phyloP scores from a whole-genome alignment of 1,284 basidiomycete species.

The Xerocomus nothofagi region DNA sequence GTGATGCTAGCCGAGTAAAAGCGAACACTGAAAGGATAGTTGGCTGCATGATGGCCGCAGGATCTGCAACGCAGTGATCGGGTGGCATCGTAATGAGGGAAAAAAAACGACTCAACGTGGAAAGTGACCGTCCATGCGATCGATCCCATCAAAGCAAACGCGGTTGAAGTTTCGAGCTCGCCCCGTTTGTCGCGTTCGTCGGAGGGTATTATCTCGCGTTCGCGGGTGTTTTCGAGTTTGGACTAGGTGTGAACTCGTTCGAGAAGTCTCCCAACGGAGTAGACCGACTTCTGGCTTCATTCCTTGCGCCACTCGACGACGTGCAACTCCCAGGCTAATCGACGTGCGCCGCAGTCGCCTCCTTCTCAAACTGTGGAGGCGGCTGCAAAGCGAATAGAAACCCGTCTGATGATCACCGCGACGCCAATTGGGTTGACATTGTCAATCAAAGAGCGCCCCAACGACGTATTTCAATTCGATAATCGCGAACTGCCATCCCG shows the following conservation, averaged over 20 bases:
- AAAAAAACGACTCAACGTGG: neutral
- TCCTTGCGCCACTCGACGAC: constrained; percentile 13
- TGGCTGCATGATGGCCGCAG: neutral
- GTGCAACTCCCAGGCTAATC: constrained; percentile 10
- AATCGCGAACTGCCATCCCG: no score
- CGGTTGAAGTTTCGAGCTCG: neutral
- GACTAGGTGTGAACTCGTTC: neutral
- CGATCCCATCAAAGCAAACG: constrained; percentile 1
- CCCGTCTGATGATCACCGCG: constrained; percentile 12
- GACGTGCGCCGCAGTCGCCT: neutral
- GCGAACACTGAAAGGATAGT: neutral
- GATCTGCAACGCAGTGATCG: neutral
- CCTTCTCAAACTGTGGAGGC: constrained; percentile 1
- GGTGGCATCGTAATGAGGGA: neutral
- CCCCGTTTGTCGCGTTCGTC: constrained; percentile 3
- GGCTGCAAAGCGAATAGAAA: neutral
- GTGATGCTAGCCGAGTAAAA: neutral
- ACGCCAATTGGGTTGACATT: constrained; percentile 2
- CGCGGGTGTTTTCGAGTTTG: constrained; percentile 13
- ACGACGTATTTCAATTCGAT: constrained; percentile 1
- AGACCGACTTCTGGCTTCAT: constrained; percentile 6
- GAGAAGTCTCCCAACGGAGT: constrained; percentile 6
- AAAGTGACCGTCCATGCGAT: neutral
- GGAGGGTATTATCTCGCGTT: constrained; percentile 7
- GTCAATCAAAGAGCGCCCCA: constrained; percentile 3